Base-by-base conservation (phyloP, 2,329 filamentous ascomycete genomes). In the Ascochyta pisi region DNA sequence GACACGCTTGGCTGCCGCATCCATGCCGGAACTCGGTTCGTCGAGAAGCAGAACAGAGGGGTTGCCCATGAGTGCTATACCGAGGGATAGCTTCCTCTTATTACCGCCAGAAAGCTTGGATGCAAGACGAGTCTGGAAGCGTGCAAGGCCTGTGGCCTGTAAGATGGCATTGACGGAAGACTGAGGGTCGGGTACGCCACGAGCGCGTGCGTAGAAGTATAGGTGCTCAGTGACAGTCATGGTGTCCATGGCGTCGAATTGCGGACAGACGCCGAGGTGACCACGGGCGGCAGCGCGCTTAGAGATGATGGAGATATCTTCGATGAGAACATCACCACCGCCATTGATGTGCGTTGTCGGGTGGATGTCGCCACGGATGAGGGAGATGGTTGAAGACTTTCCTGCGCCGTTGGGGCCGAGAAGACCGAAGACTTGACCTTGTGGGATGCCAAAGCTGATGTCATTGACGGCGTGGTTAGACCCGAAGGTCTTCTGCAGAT, bases 201-300 rank as follows among this genome's bases (percentile, higher is more conserved):
- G 86, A 10, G 94, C 86, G 44, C 88, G 86, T 5, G 93, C 94
- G 72, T 97, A 98, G 78, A 97, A 96, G 45, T 84, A 80, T 2
- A 98, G 82, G 67, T 96, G 93, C 71, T 98, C 92, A 1, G 86
- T 79, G 0, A 96, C 92, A 0, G 92, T 96, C 91, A 97, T 93
- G 49, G 88, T 84, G 74, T 97, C 94, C 79, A 96, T 89, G 8
- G 93, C 93, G 56, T 83, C 81, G 58, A 82, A 82, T 58, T 82
- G 93, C 0, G 94, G 93, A 67, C 93, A 97, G 0, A 97, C 93
- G n/a, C 94, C 94, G 0, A 97, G 83, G 65, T 92, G 85, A 1
- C 84, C 81, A 45, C 93, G 85, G 3, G 92, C 93, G 2, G 84
- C 82, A 1, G 90, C 86, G 12, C 91, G 86, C 60, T 89, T 84